phyloP scores from a whole-genome alignment of 2,329 filamentous ascomycete genomes.

The Aspergillus phoenicis region DNA sequence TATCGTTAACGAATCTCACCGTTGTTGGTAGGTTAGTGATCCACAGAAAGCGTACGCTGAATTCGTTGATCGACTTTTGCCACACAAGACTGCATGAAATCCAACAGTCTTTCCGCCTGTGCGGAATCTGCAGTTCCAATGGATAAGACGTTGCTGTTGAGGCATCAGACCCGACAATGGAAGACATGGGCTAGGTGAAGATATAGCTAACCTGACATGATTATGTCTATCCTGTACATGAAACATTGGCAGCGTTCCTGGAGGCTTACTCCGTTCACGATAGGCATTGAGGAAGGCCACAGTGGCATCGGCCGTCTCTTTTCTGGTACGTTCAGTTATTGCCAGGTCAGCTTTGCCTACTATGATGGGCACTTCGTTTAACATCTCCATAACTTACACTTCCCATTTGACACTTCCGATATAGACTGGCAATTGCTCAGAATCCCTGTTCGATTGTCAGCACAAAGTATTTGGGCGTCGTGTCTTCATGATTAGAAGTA shows the following conservation, averaged over 20 bases:
- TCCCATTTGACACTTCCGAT: constrained; percentile 13
- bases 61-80: too few relatives aligned
- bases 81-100: constrained; percentile 1
- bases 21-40: too few relatives aligned
- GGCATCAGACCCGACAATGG: not conserved
- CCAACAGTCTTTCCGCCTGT: not conserved
- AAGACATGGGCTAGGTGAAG: not conserved
- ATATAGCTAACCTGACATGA: not conserved
- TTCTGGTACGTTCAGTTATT: not conserved
- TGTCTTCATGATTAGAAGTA: not conserved
- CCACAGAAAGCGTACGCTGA: too few relatives aligned
- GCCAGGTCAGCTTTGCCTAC: not conserved
- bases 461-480: not conserved
- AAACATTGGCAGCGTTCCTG: not conserved
- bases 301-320: constrained; percentile 7
- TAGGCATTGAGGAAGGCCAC: constrained; percentile 11
- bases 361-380: not conserved
- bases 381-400: not conserved
- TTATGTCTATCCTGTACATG: constrained; percentile 7
- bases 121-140: constrained; percentile 2
- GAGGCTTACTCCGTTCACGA: constrained; percentile 1
- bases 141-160: constrained; percentile 2
- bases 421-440: constrained; percentile 7
- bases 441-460: not conserved
- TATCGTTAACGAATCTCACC: too few relatives aligned